These are phyloP conservation scores for Dacryopinax spathularia DNA, from an alignment of 768 basidiomycete genomes.

Conservation along the genomic window DNA sequence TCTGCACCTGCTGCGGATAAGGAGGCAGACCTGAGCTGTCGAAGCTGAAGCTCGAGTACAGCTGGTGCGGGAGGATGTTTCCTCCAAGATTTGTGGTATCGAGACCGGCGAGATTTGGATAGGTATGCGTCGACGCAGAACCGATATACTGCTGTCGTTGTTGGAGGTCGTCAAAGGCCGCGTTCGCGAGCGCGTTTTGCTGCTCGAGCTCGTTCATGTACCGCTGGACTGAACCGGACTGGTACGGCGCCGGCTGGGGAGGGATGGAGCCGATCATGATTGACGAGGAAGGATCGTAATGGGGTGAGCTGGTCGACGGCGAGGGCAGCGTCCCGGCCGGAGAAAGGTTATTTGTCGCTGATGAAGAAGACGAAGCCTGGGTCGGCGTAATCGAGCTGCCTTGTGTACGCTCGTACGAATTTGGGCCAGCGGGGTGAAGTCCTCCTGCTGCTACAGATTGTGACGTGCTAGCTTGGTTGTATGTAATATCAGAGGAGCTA, in stretches of 20 bases:
- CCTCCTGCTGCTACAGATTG: not conserved
- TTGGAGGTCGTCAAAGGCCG: not conserved
- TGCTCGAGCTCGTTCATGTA: not conserved
- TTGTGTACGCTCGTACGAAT: not conserved
- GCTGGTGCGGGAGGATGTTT: not conserved
- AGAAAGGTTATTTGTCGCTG: not conserved
- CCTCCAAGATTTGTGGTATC: not conserved
- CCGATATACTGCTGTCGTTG: not conserved
- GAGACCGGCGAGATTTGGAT: not conserved
- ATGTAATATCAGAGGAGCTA: too few relatives aligned
- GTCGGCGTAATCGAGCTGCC: not conserved
- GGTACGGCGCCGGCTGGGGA: not conserved
- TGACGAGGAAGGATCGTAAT: not conserved
- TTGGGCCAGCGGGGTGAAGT: not conserved
- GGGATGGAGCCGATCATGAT: conserved; percentile 3
- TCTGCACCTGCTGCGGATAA: not conserved
- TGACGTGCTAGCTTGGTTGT: too few relatives aligned
- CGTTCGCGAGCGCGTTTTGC: not conserved
- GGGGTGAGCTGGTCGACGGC: not conserved
- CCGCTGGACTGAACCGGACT: not conserved
- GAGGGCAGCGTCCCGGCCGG: not conserved
- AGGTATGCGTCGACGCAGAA: not conserved
- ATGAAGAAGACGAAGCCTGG: not conserved
- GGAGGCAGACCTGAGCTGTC: not conserved
- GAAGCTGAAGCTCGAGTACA: conserved; percentile 3